Evolutionary conservation across 306 rosid species (phyloP), one percentile per base, ranked within the genome.

Genomic region (Quercus gilva): DNA sequence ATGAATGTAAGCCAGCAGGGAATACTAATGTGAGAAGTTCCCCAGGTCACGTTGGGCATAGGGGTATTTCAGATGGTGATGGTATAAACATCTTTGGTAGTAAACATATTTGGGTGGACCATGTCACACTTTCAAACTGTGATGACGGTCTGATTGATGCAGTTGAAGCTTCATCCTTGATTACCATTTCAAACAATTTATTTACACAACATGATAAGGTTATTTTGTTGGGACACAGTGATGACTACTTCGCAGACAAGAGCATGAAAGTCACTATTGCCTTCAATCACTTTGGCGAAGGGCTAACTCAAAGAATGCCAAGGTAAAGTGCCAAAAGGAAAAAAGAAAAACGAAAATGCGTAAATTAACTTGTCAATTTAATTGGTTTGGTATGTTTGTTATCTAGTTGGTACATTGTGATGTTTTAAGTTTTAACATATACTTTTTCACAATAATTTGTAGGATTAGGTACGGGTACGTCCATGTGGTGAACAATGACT

Each of bases 401-500:
- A 31, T 31, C 33, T 31, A 4, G 33, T 31, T 31, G 33, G 33
- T 31, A 31, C 33, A 31, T 31, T 52, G 21, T 33, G 87, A 43
- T 21, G 37, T 70, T 35, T 31, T 69, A 83, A 21, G 37, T 70
- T 35, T 31, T 69, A 83, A 21, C 20, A 33, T 76, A 21, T 2
- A 56, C 21, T 63, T 71, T 70, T 43, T 21, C 61, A 6, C 11
- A 59, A 2, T 45, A 9, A 8, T 67, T 20, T 80, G 83, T 87
- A 94, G 99, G 79, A 92, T 98, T 58, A 89, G 99, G 87, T 97
- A 89, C 78, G 99, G 99, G 23, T 95, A 95, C 60, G 92, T 95
- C 74, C 99, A 95, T 85, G 99, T 95, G 87, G 98, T 95, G 75
- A 95, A 95, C 90, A 95, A 95, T 90, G 99, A 95, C 99, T 95